Evolutionary conservation across 2,329 filamentous ascomycete species (phyloP).

Genomic region (Aureobasidium lini): DNA sequence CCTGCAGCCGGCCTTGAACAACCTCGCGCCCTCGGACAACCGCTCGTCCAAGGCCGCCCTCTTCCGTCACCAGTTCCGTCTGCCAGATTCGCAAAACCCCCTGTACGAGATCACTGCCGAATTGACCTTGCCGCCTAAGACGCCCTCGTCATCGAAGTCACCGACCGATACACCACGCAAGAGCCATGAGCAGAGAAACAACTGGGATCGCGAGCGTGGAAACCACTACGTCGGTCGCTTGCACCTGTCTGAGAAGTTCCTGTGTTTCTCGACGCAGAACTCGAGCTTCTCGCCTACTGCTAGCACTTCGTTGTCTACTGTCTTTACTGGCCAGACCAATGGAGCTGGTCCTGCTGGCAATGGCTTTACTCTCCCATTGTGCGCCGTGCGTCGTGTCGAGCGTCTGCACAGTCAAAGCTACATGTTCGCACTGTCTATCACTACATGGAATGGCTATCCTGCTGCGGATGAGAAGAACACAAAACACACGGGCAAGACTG

Average conservation of each 20-base stretch:
- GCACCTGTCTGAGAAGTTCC: slow-evolving; percentile 86
- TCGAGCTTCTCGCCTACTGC: slow-evolving; percentile 78
- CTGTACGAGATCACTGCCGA: slow-evolving; percentile 96
- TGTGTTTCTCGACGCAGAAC: slow-evolving; percentile 93
- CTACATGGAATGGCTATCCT: slow-evolving; percentile 75
- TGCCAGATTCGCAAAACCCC: slow-evolving; percentile 85
- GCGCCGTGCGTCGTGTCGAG: slow-evolving; percentile 85
- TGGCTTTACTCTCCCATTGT: slow-evolving; percentile 90
- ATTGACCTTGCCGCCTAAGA: slow-evolving; percentile 68
- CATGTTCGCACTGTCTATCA: slow-evolving; percentile 86
- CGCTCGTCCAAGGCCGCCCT: slow-evolving; percentile 86
- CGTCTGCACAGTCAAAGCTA: slow-evolving; percentile 87
- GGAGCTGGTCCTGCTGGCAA: slow-evolving; percentile 89
- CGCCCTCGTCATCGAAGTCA: slow-evolving; percentile 14
- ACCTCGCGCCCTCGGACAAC: slow-evolving; percentile 60
- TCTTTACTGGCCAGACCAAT: slow-evolving; percentile 87
- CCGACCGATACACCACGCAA: slow-evolving; percentile 21
- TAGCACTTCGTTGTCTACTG: slow-evolving; percentile 69
- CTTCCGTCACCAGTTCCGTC: slow-evolving; percentile 93
- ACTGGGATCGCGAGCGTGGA: slow-evolving; percentile 49
- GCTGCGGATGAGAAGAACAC: slow-evolving; percentile 43
- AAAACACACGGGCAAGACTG: slow-evolving; percentile 28
- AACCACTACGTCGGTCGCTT: slow-evolving; percentile 80
- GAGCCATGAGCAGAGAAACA: slow-evolving; percentile 56
- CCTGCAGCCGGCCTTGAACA: slow-evolving; percentile 49